Base-by-base conservation (phyloP, 2,329 filamentous ascomycete species). In the Thyridium curvatum region DNA sequence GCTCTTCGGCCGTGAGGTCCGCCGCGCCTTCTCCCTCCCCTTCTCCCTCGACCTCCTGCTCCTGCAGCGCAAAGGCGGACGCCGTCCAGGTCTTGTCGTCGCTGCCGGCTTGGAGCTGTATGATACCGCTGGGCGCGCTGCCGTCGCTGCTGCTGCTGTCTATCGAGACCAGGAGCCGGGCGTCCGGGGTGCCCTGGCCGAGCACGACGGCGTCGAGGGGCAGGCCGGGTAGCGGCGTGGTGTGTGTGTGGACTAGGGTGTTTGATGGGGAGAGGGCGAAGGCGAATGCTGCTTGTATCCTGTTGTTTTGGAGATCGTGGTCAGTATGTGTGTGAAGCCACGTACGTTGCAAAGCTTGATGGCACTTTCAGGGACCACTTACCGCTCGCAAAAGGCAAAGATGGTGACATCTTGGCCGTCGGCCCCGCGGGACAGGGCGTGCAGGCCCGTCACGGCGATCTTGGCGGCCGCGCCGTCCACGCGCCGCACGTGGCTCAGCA, bases 281-380 rank as follows among this genome's bases (percentile, higher is more conserved):
- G 40, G 74, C 63, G 58, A 91, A 80, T 8, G 94, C 62, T 31
- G 72, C 84, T 41, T 79, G 74, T 39, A 74, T 55, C 29, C 71
- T 79, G 45, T 21, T 10, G 18, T 26, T n/a, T n/a, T n/a, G n/a
- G n/a, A n/a, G n/a, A n/a, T n/a, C n/a, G n/a, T n/a, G n/a, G n/a
- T n/a, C n/a, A n/a, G n/a, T n/a, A n/a, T n/a, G n/a, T n/a, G n/a
- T n/a, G n/a, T n/a, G n/a, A n/a, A n/a, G n/a, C n/a, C n/a, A n/a
- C n/a, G n/a, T n/a, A n/a, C n/a, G n/a, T n/a, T n/a, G n/a, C n/a
- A n/a, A n/a, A n/a, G n/a, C n/a, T n/a, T n/a, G n/a, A n/a, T n/a
- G n/a, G n/a, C n/a, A n/a, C n/a, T n/a, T n/a, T n/a, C n/a, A n/a
- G n/a, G n/a, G n/a, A n/a, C n/a, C n/a, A n/a, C 68, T 41, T 55